A percentile compares a stretch with the other conserved stretches of the same genome.
Evolutionary conservation across 352 stramenopile genomes (phyloP).

Genomic region (Plasmopara muralis): DNA sequence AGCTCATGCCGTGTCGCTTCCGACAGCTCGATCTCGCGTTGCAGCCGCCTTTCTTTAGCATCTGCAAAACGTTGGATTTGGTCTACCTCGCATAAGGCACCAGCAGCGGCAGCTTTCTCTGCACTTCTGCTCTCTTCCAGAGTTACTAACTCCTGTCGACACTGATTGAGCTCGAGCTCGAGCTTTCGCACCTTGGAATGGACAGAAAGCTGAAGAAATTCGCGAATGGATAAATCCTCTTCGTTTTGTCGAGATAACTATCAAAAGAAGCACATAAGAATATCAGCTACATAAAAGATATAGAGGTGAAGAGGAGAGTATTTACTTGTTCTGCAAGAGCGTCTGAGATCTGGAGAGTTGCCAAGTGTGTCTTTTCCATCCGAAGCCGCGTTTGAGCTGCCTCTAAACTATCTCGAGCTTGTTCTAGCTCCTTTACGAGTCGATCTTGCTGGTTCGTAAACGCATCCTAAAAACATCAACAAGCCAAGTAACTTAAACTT

Average conservation of each 20-base stretch:
- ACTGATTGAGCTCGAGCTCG: constrained; percentile 31
- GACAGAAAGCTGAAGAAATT: constrained; percentile 54
- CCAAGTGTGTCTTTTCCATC: constrained; percentile 61
- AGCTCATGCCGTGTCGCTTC: constrained; percentile 45
- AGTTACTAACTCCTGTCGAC: constrained; percentile 32
- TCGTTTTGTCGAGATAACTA: constrained; percentile 46
- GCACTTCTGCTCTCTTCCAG: constrained; percentile 18
- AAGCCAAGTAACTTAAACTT: constrained; percentile 1
- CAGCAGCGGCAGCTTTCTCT: constrained; percentile 29
- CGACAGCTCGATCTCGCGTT: constrained; percentile 46
- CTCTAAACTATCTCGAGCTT: constrained; percentile 20
- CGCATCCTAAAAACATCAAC: constrained; percentile 7
- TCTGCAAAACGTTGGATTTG: constrained; percentile 27
- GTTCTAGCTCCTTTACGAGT: constrained; percentile 22
- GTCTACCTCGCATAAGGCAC: constrained; percentile 26
- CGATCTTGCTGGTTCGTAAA: constrained; percentile 10
- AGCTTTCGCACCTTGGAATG: constrained; percentile 36
- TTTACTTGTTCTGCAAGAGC: constrained; percentile 49
- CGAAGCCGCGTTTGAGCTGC: constrained; percentile 31
- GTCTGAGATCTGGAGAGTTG: constrained; percentile 57
- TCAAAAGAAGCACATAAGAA: not conserved
- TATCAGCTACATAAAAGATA: not conserved
- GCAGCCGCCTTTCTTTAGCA: constrained; percentile 28
- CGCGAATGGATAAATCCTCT: constrained; percentile 47
- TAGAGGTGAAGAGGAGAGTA: not conserved